Percentiles rank a stretch among this genome's conserved stretches.
phyloP scores from a whole-genome alignment of 495 filamentous ascomycete genomes.

The Penicillium verhagenii region DNA sequence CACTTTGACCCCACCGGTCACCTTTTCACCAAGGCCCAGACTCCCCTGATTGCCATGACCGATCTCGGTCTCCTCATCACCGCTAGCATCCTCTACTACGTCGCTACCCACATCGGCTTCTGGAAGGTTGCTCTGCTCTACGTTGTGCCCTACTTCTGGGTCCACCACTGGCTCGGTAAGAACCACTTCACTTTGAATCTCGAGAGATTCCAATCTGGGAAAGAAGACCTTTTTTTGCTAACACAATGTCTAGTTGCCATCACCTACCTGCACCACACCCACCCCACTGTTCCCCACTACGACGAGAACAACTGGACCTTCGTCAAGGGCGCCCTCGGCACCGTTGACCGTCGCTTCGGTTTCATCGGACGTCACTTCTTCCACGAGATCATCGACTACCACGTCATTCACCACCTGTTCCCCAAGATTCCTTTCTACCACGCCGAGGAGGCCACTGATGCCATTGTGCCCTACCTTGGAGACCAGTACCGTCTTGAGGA shows the following conservation, averaged over 20 bases:
- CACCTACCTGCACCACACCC: slow-evolving; percentile 90
- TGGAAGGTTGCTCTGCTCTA: slow-evolving; percentile 53
- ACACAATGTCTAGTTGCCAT: slow-evolving; percentile 58
- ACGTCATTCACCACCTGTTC: slow-evolving; percentile 88
- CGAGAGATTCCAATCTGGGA: not conserved
- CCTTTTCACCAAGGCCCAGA: slow-evolving; percentile 60
- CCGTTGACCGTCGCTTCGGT: slow-evolving; percentile 86
- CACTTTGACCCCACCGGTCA: slow-evolving; percentile 61
- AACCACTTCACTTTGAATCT: slow-evolving; percentile 1
- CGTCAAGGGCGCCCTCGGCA: slow-evolving; percentile 79
- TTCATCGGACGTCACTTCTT: slow-evolving; percentile 84
- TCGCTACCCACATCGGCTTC: slow-evolving; percentile 44
- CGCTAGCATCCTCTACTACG: slow-evolving; percentile 42
- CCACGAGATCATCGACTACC: slow-evolving; percentile 90
- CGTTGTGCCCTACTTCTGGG: slow-evolving; percentile 57
- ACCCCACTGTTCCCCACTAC: slow-evolving; percentile 84
- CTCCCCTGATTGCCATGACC: slow-evolving; percentile 53
- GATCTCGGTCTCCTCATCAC: slow-evolving; percentile 57
- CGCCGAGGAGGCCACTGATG: slow-evolving; percentile 82
- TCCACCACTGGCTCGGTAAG: slow-evolving; percentile 60
- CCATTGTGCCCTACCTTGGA: slow-evolving; percentile 82
- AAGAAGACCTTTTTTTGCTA: not conserved
- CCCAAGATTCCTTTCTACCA: slow-evolving; percentile 87
- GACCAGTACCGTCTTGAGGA: slow-evolving; percentile 61
- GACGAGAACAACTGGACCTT: slow-evolving; percentile 74